Conservation (phyloP, 75 land plant genomes). For the Gnetum montanum region DNA sequence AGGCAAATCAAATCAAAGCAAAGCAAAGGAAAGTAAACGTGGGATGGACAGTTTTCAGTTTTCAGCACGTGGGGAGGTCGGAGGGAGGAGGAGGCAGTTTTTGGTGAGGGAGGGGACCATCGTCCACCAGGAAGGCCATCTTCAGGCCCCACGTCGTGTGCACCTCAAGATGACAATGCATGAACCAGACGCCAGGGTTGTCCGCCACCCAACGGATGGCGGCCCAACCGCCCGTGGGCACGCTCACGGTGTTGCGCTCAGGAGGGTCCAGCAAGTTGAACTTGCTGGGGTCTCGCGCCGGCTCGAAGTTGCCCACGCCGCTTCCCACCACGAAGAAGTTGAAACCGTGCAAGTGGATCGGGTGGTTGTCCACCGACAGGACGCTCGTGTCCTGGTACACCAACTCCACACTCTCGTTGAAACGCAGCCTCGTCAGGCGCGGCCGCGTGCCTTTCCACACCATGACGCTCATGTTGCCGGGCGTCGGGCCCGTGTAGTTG, state of each 20-base stretch:
- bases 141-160: slow-evolving; percentile 48
- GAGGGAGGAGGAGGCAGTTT: slow-evolving; percentile 31
- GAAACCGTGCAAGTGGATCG: slow-evolving; percentile 32
- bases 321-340: slow-evolving; percentile 30
- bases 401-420: slow-evolving; percentile 13
- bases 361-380: slow-evolving; percentile 22
- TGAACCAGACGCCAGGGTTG: slow-evolving; percentile 56
- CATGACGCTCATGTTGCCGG: slow-evolving; percentile 3
- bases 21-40: too few relatives aligned
- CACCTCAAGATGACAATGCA: slow-evolving; percentile 44
- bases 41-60: too few relatives aligned
- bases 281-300: slow-evolving; percentile 7
- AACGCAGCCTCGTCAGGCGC: slow-evolving; percentile 14
- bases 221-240: slow-evolving; percentile 28
- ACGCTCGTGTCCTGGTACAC: slow-evolving; percentile 20
- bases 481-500: slow-evolving; percentile 32
- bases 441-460: slow-evolving; percentile 13
- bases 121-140: slow-evolving; percentile 42
- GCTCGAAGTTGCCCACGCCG: slow-evolving; percentile 29
- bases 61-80: slow-evolving; percentile 32
- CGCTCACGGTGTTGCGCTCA: slow-evolving; percentile 22
- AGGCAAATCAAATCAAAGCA: too few relatives aligned
- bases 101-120: slow-evolving; percentile 33
- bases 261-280: slow-evolving; percentile 34
- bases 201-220: slow-evolving; percentile 31